Percentiles rank a stretch among this genome's conserved stretches.
Conservation (phyloP, 805 yeast genomes). For the Wickerhamomyces canadensis region DNA sequence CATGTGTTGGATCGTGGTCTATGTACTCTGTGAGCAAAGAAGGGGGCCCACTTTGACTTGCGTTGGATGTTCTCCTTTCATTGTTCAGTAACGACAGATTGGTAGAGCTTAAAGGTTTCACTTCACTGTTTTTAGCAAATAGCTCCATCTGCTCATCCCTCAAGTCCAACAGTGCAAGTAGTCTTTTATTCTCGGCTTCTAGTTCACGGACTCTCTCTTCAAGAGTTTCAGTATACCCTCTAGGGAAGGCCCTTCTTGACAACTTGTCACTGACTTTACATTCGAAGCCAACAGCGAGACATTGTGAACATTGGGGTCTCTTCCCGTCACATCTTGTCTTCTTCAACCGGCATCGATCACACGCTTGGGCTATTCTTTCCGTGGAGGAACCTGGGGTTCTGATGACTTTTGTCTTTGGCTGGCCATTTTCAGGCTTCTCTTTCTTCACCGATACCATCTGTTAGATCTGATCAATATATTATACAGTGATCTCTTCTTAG, state of each 20-base stretch:
- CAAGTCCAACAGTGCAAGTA: constrained; percentile 56
- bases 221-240: constrained; percentile 86
- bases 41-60: constrained; percentile 2
- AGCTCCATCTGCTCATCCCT: constrained; percentile 58
- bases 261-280: constrained; percentile 85
- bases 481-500: no score
- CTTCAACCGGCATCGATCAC: constrained; percentile 82
- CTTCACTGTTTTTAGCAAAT: constrained; percentile 23
- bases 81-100: constrained; percentile 29
- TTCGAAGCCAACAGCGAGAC: constrained; percentile 79
- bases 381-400: constrained; percentile 61
- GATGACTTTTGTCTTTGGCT: constrained; percentile 40
- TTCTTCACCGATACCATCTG: not conserved
- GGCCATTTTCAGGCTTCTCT: constrained; percentile 3
- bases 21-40: constrained; percentile 10
- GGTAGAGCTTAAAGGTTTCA: constrained; percentile 27
- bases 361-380: constrained; percentile 82
- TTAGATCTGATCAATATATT: no score
- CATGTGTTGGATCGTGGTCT: constrained; percentile 27
- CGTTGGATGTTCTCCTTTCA: constrained; percentile 3
- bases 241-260: constrained; percentile 81
- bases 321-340: constrained; percentile 77
- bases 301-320: constrained; percentile 69
- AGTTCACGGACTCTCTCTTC: constrained; percentile 86
- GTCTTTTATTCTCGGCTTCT: constrained; percentile 71